A percentile compares a stretch with the other conserved stretches of the same genome.
These are phyloP conservation scores for Cyclotella atomus DNA, from an alignment of 108 stramenopile species.

Conservation along the genomic window DNA sequence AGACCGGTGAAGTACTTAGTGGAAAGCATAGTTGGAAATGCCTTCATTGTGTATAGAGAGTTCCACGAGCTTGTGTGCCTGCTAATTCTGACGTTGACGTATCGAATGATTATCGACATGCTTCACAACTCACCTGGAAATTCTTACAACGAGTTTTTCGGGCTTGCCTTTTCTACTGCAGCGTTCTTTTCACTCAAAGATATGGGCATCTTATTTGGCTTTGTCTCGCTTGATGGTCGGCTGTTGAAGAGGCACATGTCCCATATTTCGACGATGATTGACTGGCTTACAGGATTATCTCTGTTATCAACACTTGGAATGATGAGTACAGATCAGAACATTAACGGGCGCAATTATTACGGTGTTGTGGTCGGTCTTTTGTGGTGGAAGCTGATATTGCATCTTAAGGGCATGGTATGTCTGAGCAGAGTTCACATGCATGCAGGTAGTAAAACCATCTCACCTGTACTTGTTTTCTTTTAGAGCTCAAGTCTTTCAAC, in stretches of 20 bases:
- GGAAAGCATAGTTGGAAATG: slow-evolving; percentile 7
- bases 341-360: slow-evolving; percentile 10
- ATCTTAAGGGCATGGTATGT: slow-evolving; percentile 21
- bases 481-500: slow-evolving; percentile 24
- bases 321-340: slow-evolving; percentile 2
- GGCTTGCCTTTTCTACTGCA: slow-evolving; percentile 21
- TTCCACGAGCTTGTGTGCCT: slow-evolving; percentile 16
- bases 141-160: slow-evolving; percentile 24
- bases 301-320: background rate
- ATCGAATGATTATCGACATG: slow-evolving; percentile 25
- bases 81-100: slow-evolving; percentile 11
- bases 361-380: slow-evolving; percentile 16
- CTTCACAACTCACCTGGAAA: slow-evolving; percentile 12
- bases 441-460: background rate
- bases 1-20: slow-evolving; percentile 29
- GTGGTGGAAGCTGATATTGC: slow-evolving; percentile 29
- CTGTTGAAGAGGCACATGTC: background rate
- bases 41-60: slow-evolving; percentile 15
- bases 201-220: slow-evolving; percentile 3
- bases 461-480: background rate
- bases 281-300: background rate
- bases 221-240: background rate
- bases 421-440: too few species aligned
- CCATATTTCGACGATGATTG: background rate
- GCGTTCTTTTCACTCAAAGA: slow-evolving; percentile 17